Base-by-base conservation (phyloP, 1,284 basidiomycete species). In the Vanrija humicola region DNA sequence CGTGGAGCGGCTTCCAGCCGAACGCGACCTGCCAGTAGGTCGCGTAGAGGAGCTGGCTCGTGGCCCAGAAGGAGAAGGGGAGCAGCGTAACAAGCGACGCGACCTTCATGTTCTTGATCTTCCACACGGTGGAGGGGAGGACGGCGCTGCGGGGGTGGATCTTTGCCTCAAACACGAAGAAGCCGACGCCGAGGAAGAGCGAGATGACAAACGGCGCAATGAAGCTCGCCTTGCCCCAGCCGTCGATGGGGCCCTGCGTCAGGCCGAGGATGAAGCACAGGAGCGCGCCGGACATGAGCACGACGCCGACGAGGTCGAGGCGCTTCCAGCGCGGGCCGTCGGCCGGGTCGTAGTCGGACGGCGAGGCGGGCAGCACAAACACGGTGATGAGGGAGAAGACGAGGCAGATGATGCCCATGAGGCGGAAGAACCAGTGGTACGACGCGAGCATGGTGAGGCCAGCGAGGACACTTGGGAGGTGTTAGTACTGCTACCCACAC, bases 371-470 rank as follows among this genome's bases (percentile, higher is more conserved):
- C 14, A 73, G 66, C 46, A 71, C 50, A 52, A 67, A 38, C 49
- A 68, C 3, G 28, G 64, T 62, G 42, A 64, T 14, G 46, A 54
- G 54, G 28, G 61, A 59, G 59, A 70, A 70, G 49, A 62, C 50
- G 57, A 59, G 46, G 50, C 61, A 54, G 23, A 53, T 29, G 5
- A 52, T 70, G 16, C 67, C 64, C 42, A 76, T 62, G 54, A 72
- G 61, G 40, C 71, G 68, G 64, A 76, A 74, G 59, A 73, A 72
- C 72, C 71, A 69, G 55, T 59, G 25, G 56, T 63, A 67, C n/a
- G 43, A 54, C 8, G 64, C 64, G 9, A 71, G 49, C 70, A 72
- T 73, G 34, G 59, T 62, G 14, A 70, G 26, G 19, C 66, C 66
- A 1, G 66, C 64, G 28, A 72, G 59, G 19, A 67, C 58, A n/a